Conservation (phyloP, 768 basidiomycete genomes). For the Paxillus ammoniavirescens region DNA sequence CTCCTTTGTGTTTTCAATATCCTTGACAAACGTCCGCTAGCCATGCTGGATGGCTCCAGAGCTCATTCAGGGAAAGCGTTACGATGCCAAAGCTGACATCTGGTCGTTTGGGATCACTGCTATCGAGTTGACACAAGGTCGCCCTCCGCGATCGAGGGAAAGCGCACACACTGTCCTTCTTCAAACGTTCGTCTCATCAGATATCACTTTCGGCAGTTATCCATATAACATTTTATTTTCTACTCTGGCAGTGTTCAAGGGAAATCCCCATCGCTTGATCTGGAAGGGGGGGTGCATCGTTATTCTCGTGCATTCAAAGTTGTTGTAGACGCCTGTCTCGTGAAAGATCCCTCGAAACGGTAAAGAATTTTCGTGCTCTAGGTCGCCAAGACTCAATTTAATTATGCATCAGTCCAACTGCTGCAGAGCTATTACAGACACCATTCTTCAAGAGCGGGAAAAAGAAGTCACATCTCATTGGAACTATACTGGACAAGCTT, state of each 20-base stretch:
- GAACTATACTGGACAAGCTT: conserved; percentile 68
- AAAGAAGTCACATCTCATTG: conserved; percentile 76
- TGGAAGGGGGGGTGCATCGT: conserved; percentile 65
- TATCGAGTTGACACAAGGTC: conserved; percentile 82
- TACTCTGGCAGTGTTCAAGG: conserved; percentile 60
- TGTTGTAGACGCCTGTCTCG: conserved; percentile 76
- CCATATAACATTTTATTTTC: not conserved
- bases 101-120: conserved; percentile 98
- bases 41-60: conserved; percentile 99
- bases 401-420: conserved; percentile 58
- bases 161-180: conserved; percentile 71
- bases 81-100: conserved; percentile 87
- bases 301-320: conserved; percentile 85
- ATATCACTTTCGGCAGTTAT: conserved; percentile 1
- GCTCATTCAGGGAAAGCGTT: conserved; percentile 78
- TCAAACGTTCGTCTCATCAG: conserved; percentile 53
- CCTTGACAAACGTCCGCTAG: conserved; percentile 29
- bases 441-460: conserved; percentile 80
- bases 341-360: conserved; percentile 83
- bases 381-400: not conserved
- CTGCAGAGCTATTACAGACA: conserved; percentile 71
- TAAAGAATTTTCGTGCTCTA: conserved; percentile 22
- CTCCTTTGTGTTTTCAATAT: not conserved
- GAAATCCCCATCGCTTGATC: conserved; percentile 73
- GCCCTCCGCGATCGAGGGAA: conserved; percentile 80